A percentile compares a stretch with the other conserved stretches of the same genome.
These are phyloP conservation scores for Pichia inconspicua DNA, from an alignment of 1,139 yeast species.

Conservation along the genomic window DNA sequence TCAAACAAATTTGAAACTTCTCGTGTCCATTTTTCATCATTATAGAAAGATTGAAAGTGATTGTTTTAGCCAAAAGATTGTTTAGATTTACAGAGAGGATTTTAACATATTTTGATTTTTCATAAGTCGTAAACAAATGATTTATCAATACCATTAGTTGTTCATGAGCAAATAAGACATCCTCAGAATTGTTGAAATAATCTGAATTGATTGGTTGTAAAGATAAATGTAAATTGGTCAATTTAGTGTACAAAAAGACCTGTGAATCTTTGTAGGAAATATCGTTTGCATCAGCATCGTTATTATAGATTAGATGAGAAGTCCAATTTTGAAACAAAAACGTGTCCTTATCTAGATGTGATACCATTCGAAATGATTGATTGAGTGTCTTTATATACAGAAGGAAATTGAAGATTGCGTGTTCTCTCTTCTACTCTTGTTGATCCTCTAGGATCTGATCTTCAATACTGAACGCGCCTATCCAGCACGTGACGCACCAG, in stretches of 20 bases:
- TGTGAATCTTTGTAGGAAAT: constrained; percentile 3
- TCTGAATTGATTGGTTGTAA: constrained; percentile 3
- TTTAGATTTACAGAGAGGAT: constrained; percentile 21
- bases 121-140: constrained; percentile 15
- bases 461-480: no score
- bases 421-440: no score
- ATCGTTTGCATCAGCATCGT: constrained; percentile 10
- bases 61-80: constrained; percentile 20
- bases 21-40: constrained; percentile 26
- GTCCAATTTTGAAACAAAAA: constrained; percentile 7
- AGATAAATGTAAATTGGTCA: constrained; percentile 5
- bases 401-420: no score
- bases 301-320: constrained; percentile 7
- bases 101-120: constrained; percentile 16
- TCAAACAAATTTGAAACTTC: constrained; percentile 24
- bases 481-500: no score
- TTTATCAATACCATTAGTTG: constrained; percentile 21
- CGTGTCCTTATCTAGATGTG: constrained; percentile 1
- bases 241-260: constrained; percentile 5
- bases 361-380: neutral
- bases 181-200: constrained; percentile 19
- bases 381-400: no score
- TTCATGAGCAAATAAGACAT: constrained; percentile 18
- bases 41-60: constrained; percentile 17
- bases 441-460: no score